Evolutionary conservation across 768 basidiomycete species (phyloP), one percentile per base, ranked within the genome.

Genomic region (Tylopilus felleus): DNA sequence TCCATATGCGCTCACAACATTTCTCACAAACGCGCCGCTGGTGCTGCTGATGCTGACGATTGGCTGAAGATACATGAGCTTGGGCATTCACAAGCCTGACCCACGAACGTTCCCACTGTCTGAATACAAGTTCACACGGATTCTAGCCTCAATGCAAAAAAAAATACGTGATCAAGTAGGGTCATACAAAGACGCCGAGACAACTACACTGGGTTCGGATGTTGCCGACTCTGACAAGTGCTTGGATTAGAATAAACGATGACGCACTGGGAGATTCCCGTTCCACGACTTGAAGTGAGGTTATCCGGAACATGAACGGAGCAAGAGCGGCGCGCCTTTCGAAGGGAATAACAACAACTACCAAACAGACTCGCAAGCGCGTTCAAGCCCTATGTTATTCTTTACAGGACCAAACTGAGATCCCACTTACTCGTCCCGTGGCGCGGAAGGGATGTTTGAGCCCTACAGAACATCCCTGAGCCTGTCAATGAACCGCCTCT

Each of bases 231-330:
- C 8, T 27, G 31, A 42, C 7, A 10, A 41, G 8, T 27, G 41
- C n/a, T n/a, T n/a, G 17, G 47, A 44, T 28, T 28, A 16, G 45
- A 49, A 44, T 43, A 43, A 50, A 27, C 14, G 45, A 50, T 48
- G 40, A 49, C 35, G 41, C 47, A 49, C 25, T 45, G 41, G 36
- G 40, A 57, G 45, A 55, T 44, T 19, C 22, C 10, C 13, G 29
- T 23, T 44, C 35, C 16, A 44, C 8, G 50, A 40, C 16, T 42
- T n/a, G 47, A 49, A 17, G 44, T 52, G 56, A 51, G 45, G 31
- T 55, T 47, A 49, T 27, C 35, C 52, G 51, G 63, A 58, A 47
- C 49, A 55, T 12, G 49, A 35, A 17, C 43, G 59, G 61, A 41
- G 19, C 38, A 43, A 64, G 46, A 31, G 33, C 51, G 53, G 36